These are phyloP conservation scores for Cicer yamashitae DNA, from an alignment of 306 rosid genomes.

Conservation along the genomic window DNA sequence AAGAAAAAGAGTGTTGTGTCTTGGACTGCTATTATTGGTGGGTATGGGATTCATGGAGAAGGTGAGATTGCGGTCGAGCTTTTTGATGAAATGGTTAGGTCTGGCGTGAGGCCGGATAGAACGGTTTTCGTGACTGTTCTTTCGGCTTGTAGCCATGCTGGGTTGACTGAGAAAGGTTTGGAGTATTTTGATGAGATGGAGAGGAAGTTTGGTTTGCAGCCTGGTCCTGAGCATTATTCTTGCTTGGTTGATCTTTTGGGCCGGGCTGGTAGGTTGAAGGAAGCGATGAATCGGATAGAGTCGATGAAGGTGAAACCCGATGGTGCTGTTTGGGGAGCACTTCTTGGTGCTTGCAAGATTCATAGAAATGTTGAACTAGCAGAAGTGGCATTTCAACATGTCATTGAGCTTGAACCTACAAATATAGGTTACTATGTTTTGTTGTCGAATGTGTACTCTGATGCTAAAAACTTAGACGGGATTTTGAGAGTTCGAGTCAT, in stretches of 20 bases:
- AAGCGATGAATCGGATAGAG: slow-evolving; percentile 67
- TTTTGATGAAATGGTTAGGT: slow-evolving; percentile 67
- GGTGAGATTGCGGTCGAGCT: slow-evolving; percentile 73
- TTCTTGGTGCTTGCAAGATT: slow-evolving; percentile 90
- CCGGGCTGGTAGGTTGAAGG: slow-evolving; percentile 74
- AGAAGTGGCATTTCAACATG: slow-evolving; percentile 71
- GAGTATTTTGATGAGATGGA: slow-evolving; percentile 68
- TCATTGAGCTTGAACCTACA: slow-evolving; percentile 71
- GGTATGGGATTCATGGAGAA: slow-evolving; percentile 90
- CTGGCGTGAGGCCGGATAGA: slow-evolving; percentile 73
- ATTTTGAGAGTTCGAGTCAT: slow-evolving; percentile 65
- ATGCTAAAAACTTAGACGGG: slow-evolving; percentile 68
- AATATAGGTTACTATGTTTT: slow-evolving; percentile 87
- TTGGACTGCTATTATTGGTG: slow-evolving; percentile 79
- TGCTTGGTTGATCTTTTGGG: slow-evolving; percentile 93
- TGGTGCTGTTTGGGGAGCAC: slow-evolving; percentile 94
- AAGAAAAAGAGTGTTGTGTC: slow-evolving; percentile 53
- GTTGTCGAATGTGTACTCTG: slow-evolving; percentile 75
- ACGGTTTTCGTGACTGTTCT: slow-evolving; percentile 73
- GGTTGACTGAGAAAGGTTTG: slow-evolving; percentile 74
- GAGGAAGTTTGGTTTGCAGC: slow-evolving; percentile 59
- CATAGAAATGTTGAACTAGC: slow-evolving; percentile 74
- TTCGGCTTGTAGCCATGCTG: slow-evolving; percentile 91
- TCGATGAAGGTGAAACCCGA: slow-evolving; percentile 77
- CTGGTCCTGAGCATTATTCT: slow-evolving; percentile 79